These are phyloP conservation scores for Ascochyta fabae DNA, from an alignment of 2,329 filamentous ascomycete genomes.

Conservation along the genomic window DNA sequence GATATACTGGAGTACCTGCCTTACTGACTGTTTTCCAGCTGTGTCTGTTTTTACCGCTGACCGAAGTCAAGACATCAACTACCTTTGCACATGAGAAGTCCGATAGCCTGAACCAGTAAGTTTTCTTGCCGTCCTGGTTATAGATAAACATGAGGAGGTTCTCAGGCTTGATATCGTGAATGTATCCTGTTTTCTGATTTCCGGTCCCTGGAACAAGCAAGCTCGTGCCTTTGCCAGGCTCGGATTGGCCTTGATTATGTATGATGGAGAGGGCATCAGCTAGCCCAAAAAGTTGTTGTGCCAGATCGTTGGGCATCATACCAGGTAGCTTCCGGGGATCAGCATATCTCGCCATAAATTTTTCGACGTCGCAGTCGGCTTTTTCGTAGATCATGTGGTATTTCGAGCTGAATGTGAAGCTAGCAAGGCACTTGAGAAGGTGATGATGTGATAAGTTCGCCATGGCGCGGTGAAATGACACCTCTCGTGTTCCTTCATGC, in stretches of 20 bases:
- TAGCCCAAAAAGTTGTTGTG: neutral
- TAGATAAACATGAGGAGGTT: constrained; percentile 8
- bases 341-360: neutral
- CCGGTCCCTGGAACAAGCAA: neutral
- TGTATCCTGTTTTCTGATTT: neutral
- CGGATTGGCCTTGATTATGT: neutral
- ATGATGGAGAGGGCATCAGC: neutral
- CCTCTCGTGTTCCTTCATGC: neutral
- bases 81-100: constrained; percentile 20
- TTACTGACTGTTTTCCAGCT: constrained; percentile 1
- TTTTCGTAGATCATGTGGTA: constrained; percentile 24
- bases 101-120: constrained; percentile 11
- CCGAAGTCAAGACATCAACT: neutral
- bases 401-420: constrained; percentile 18
- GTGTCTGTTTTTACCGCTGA: neutral
- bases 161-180: constrained; percentile 10
- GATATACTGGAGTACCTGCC: neutral
- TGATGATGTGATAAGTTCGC: constrained; percentile 8
- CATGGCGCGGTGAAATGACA: constrained; percentile 2
- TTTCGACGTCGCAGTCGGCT: constrained; percentile 8
- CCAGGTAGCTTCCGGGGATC: neutral
- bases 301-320: neutral
- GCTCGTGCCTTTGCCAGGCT: fast-evolving
- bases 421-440: constrained; percentile 25
- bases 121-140: neutral